Evolutionary conservation across 2,329 filamentous ascomycete genomes (phyloP).

Genomic region (Cladosporium colombiae): DNA sequence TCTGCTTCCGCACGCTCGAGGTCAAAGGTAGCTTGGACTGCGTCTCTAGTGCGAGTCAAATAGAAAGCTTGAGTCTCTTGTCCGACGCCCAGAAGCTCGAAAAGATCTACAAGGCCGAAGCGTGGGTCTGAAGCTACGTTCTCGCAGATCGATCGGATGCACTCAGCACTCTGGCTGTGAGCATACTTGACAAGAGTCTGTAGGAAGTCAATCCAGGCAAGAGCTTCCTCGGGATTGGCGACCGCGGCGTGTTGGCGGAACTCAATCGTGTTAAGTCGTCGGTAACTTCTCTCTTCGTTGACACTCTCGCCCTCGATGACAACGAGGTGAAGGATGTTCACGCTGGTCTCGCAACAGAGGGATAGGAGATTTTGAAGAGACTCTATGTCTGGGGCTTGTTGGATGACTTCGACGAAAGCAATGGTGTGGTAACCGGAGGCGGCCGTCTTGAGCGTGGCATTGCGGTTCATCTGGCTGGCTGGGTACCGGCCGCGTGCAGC

Average conservation of each 20-base stretch:
- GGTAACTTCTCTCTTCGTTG: neutral
- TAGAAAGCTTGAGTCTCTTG: neutral
- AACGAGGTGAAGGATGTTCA: neutral
- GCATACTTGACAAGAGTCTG: neutral
- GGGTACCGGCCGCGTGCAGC: neutral
- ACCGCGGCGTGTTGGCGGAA: slow-evolving; percentile 35
- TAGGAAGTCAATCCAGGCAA: neutral
- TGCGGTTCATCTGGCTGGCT: neutral
- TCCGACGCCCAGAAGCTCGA: neutral
- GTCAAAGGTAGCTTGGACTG: neutral
- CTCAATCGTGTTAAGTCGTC: slow-evolving; percentile 30
- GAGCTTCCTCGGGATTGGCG: neutral
- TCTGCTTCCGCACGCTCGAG: neutral
- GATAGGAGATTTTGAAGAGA: neutral
- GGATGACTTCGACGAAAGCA: neutral
- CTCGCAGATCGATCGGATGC: neutral
- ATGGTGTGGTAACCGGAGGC: neutral
- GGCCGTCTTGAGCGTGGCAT: neutral
- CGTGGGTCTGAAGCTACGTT: neutral
- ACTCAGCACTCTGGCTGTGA: neutral
- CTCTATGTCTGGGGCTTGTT: neutral
- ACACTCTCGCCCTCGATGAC: neutral
- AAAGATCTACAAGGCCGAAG: neutral
- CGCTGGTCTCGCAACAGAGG: neutral
- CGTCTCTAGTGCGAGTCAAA: neutral